Base-by-base conservation (phyloP, 441 rosid genomes). In the Populus hybrid region DNA sequence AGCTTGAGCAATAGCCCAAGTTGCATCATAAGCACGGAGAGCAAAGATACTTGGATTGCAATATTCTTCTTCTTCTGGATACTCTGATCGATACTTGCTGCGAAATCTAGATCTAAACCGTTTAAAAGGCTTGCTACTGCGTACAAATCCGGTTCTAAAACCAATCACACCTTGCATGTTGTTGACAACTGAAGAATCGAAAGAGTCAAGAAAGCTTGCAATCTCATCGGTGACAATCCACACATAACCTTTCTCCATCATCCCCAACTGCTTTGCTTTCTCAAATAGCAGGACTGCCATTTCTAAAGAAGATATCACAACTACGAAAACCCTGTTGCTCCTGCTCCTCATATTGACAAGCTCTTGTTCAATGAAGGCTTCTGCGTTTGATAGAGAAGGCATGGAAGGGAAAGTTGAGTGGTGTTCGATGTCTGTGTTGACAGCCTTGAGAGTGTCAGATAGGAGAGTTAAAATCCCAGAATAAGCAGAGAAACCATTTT, bases 21-120 rank as follows among this genome's bases (percentile, higher is more conserved):
- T 38, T 42, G 87, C 87, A 75, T 84, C 87, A 26, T 84, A 79
- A 77, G 83, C 84, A 67, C 70, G 80, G 10, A 82, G 74, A 3
- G 84, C 81, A 24, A 72, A 79, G 36, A 77, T 63, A 35, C 87
- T 82, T 18, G 83, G 83, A 18, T 69, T 72, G 2, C 78, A 75
- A 40, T 74, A 28, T 70, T 82, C 84, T 50, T 74, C 83, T 23
- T 81, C 78, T 56, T 72, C 77, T 1, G 80, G 78, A 33, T 82
- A 75, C 12, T 53, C 71, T 26, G 38, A 38, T 33, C 61, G 71
- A 21, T 77, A 84, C 59, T 38, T 53, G 64, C 64, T 79, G 1
- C 81, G 40, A 33, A 84, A 82, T 35, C 71, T 76, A 1, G 74
- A 4, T 67, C 77, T 71, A n/a, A 84, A 79, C 6, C 23, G 38